Base-by-base conservation (phyloP, 257 asterid species). In the Cinchona pubescens region DNA sequence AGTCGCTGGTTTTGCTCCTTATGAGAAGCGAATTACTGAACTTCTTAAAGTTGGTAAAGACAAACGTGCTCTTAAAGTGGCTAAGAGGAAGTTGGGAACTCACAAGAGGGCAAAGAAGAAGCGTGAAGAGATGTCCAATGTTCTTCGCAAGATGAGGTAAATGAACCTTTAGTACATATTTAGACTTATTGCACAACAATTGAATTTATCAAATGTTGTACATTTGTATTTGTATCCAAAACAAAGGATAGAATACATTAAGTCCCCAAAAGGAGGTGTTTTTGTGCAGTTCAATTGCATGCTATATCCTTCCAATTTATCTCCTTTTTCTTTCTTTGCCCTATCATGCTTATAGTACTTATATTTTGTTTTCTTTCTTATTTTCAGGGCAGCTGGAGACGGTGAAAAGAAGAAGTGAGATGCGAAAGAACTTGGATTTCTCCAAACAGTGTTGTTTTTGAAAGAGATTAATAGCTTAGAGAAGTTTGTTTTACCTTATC, bases 1-100 rank as follows among this genome's bases (percentile, higher is more conserved):
- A 74, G 90, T 86, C 64, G 86, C 85, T 78, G 88, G 88, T 15
- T 84, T 86, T 75, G 91, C 91, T 70, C 91, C 91, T 6, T 87
- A 87, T 66, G 90, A 86, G 88, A 86, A 82, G 85, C 35, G 86
- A 58, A 86, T 86, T 67, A 84, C 87, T 11, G 89, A 85, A 53
- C 87, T 85, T 84, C 88, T 86, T 53, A 84, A 82, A 75, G 90
- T 86, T 78, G 86, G 86, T 55, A 86, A 84, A 55, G 90, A 86
- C 81, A 86, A 86, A 76, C 86, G 88, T 32, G 90, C 90, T 0
- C 67, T 86, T 64, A 85, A 86, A 46, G 87, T 85, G 15, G 89
- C 86, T 25, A 85, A 85, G 78, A 76, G 89, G 67, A 83, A 85
- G 85, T 75, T 85, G 83, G 89, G 89, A 61, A 85, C 89, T 62